phyloP scores from a whole-genome alignment of 306 rosid species.

The Ziziphus jujuba region DNA sequence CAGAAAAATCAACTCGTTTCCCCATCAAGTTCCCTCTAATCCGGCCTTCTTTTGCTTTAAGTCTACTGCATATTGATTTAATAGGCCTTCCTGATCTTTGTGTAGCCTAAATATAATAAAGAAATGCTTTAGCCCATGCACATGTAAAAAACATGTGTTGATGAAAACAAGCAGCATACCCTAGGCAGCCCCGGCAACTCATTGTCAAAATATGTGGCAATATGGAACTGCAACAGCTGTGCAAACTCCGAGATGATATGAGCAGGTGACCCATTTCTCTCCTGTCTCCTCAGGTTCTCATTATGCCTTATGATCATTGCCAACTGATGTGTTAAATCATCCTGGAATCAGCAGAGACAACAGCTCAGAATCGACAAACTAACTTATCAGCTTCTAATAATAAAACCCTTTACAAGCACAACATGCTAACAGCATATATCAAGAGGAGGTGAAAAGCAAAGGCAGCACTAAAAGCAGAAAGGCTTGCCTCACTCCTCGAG shows the following conservation, averaged over 20 bases:
- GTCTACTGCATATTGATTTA: constrained; percentile 97
- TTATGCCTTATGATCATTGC: constrained; percentile 98
- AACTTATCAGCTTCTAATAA: background rate
- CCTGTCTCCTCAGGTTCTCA: constrained; percentile 89
- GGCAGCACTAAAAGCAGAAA: constrained; percentile 6
- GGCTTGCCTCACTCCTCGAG: constrained; percentile 94
- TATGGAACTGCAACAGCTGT: constrained; percentile 92
- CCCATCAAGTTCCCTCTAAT: constrained; percentile 99
- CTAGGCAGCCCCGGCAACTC: constrained; percentile 97
- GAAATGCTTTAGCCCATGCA: background rate
- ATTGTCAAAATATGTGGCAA: constrained; percentile 94
- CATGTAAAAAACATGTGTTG: constrained; percentile 4
- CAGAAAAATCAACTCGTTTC: constrained; percentile 96
- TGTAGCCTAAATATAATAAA: constrained; percentile 61
- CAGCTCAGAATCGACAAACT: constrained; percentile 16
- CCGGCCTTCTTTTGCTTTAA: constrained; percentile 99
- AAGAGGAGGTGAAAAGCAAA: background rate
- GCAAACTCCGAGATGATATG: constrained; percentile 96
- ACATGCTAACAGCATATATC: background rate
- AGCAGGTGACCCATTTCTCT: constrained; percentile 97
- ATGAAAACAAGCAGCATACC: constrained; percentile 50
- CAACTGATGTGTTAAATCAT: constrained; percentile 95
- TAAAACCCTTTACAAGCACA: background rate
- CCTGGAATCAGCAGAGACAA: constrained; percentile 46
- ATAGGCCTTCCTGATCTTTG: constrained; percentile 99